phyloP scores from a whole-genome alignment of 1,139 yeast genomes.

The Magnusiomyces fungicola region DNA sequence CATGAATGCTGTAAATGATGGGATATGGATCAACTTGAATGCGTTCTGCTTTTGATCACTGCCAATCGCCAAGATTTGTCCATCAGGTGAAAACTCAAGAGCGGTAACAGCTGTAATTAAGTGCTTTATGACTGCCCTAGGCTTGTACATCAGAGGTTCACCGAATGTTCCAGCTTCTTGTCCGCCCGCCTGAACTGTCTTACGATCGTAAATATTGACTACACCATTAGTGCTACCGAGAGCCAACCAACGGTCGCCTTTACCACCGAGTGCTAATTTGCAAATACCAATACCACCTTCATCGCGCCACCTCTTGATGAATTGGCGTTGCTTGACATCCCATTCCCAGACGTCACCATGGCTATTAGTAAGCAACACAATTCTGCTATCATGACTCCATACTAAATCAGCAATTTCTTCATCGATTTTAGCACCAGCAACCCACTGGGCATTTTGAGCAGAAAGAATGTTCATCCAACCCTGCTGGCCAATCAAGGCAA shows the following conservation, averaged over 20 bases:
- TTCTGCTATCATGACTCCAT: constrained; percentile 49
- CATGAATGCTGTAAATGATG: constrained; percentile 75
- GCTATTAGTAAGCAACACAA: constrained; percentile 54
- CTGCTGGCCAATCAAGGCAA: constrained; percentile 73
- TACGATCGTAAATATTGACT: constrained; percentile 76
- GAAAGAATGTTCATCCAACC: constrained; percentile 88
- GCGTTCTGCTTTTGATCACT: constrained; percentile 85
- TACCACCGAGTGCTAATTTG: constrained; percentile 71
- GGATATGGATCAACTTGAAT: constrained; percentile 76
- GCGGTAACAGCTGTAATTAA: constrained; percentile 74
- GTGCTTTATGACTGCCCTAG: constrained; percentile 57
- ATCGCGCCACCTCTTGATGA: constrained; percentile 72
- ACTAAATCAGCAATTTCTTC: constrained; percentile 76
- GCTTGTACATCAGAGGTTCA: constrained; percentile 26
- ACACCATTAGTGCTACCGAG: constrained; percentile 85
- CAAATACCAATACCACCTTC: constrained; percentile 84
- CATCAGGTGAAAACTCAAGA: constrained; percentile 73
- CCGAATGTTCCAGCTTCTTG: constrained; percentile 18
- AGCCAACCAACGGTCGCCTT: constrained; percentile 72
- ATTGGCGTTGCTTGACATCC: constrained; percentile 43
- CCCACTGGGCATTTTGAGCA: constrained; percentile 75
- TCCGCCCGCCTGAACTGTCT: constrained; percentile 18
- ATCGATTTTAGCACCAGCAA: constrained; percentile 80
- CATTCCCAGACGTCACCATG: constrained; percentile 95
- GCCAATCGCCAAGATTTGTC: constrained; percentile 81